phyloP scores from a whole-genome alignment of 345 rosid species.

The Salix suchowensis region DNA sequence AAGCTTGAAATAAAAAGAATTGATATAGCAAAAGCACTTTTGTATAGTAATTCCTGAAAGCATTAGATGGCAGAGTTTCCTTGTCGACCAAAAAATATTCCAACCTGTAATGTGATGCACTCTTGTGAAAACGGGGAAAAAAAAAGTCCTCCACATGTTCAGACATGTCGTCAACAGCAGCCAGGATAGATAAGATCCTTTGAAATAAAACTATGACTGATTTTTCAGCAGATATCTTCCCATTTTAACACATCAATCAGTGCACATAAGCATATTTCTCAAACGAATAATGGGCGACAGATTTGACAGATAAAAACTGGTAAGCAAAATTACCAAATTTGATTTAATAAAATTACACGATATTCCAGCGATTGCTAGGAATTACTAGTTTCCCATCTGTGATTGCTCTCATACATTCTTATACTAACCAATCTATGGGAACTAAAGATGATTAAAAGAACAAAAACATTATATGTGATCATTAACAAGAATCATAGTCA shows the following conservation, averaged over 20 bases:
- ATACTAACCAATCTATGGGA: background rate
- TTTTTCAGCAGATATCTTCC: background rate
- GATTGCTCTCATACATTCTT: background rate
- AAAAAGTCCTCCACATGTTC: background rate
- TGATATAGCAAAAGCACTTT: background rate
- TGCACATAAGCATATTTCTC: background rate
- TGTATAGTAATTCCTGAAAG: background rate
- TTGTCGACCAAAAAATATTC: background rate
- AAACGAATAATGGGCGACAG: background rate
- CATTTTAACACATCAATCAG: background rate
- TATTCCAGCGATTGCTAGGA: background rate
- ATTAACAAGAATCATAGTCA: background rate
- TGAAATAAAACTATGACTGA: background rate
- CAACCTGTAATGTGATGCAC: background rate
- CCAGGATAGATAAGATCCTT: background rate
- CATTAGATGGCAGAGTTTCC: too few relatives aligned
- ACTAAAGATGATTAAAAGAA: background rate
- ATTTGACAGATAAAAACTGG: background rate
- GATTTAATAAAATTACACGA: background rate
- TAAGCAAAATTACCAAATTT: background rate
- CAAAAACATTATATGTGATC: background rate
- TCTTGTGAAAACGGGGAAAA: background rate
- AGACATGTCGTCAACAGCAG: background rate
- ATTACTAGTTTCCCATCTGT: background rate
- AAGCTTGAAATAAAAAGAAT: background rate